Evolutionary conservation across 352 stramenopile genomes (phyloP).

Genomic region (Nothophytophthora sp.): DNA sequence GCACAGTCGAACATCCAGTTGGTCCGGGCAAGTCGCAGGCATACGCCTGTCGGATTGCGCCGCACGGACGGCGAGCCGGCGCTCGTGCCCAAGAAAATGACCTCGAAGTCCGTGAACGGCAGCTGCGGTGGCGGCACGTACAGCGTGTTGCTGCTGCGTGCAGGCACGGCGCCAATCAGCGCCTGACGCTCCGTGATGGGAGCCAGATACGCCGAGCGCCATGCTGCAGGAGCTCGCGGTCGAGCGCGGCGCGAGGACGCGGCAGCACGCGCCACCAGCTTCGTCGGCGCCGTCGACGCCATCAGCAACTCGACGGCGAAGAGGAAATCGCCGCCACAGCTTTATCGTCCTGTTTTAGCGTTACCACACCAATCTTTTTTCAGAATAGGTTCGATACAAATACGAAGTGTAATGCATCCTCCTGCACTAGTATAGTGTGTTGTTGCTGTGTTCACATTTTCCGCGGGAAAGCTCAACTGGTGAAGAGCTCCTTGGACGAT

Average conservation of each 20-base stretch:
- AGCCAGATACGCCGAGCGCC: constrained; percentile 15
- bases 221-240: too few relatives aligned
- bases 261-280: constrained; percentile 14
- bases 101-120: constrained; percentile 84
- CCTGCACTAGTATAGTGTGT: too few relatives aligned
- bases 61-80: constrained; percentile 72
- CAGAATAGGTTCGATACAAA: too few relatives aligned
- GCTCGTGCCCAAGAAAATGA: constrained; percentile 83
- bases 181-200: constrained; percentile 44
- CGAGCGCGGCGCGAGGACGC: too few relatives aligned
- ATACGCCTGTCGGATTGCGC: constrained; percentile 63
- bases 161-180: constrained; percentile 43
- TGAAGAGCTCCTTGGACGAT: constrained; percentile 1
- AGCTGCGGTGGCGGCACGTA: constrained; percentile 32
- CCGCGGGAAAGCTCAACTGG: constrained; percentile 40
- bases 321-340: too few relatives aligned
- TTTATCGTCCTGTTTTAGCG: not conserved
- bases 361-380: too few relatives aligned
- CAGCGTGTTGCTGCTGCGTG: constrained; percentile 63
- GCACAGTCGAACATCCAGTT: constrained; percentile 92
- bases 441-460: too few relatives aligned
- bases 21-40: constrained; percentile 57
- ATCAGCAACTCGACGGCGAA: too few relatives aligned
- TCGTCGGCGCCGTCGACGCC: constrained; percentile 7
- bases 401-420: too few relatives aligned